phyloP scores from a whole-genome alignment of 176 grass and related monocot genomes.

The Juncus inflexus region DNA sequence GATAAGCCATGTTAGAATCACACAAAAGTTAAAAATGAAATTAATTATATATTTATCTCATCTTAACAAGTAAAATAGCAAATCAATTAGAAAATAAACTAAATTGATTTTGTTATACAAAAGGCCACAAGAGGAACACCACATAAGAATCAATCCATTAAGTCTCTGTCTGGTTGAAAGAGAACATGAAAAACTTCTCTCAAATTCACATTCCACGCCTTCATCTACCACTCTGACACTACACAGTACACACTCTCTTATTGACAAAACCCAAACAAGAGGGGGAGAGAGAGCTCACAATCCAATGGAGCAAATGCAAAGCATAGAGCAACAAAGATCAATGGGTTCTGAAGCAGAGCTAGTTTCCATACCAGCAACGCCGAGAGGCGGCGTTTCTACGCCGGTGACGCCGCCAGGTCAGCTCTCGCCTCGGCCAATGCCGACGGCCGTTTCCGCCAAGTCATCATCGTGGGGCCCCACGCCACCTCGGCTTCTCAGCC shows the following conservation, averaged over 20 bases:
- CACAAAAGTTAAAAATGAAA: too few species aligned
- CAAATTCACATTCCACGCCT: too few species aligned
- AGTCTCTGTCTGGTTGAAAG: constrained; percentile 4
- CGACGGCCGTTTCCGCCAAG: constrained; percentile 9
- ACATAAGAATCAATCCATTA: constrained; percentile 1
- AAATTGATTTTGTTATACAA: too few species aligned
- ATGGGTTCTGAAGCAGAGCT: constrained; percentile 63
- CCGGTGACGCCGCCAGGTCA: constrained; percentile 32
- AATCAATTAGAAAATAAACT: too few species aligned
- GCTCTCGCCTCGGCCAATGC: constrained; percentile 5
- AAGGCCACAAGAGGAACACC: background rate
- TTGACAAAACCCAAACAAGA: background rate
- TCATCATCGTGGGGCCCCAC: constrained; percentile 32
- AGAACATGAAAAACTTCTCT: background rate
- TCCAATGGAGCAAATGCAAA: background rate
- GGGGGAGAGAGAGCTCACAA: constrained; percentile 11
- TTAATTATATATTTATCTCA: too few species aligned
- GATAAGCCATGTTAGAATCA: too few species aligned
- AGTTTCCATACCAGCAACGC: constrained; percentile 84
- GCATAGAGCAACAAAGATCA: constrained; percentile 13
- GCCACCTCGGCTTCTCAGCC: constrained; percentile 37
- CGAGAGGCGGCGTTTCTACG: constrained; percentile 47
- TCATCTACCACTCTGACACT: too few species aligned
- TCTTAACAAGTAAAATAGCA: too few species aligned
- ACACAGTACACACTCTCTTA: too few species aligned